Evolutionary conservation across 345 rosid genomes (phyloP), one percentile per base, ranked within the genome.

Genomic region (Eucalyptus brandiana): DNA sequence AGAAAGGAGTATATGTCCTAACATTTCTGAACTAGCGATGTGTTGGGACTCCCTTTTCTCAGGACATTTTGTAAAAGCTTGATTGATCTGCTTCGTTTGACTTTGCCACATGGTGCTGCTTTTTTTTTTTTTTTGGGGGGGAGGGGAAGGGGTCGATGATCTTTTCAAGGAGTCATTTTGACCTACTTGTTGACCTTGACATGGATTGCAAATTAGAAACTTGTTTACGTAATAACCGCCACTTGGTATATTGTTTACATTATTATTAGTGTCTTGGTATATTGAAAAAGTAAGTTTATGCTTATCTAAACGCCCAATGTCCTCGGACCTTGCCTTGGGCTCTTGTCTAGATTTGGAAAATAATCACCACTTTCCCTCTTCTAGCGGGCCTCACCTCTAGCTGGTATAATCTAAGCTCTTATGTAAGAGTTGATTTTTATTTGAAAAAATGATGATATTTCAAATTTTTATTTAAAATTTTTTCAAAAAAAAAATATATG

Each of bases 391-490:
- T 47, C 9, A 12, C 4, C 53, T 50, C 3, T 50, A 5, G 19
- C 16, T 50, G 17, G 6, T 8, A 8, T 44, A 44, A 9, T 44
- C 2, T 14, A 5, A 6, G 17, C 15, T 4, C 5, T 48, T 13
- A 5, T 13, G 50, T 2, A 12, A 49, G 51, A 14, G 51, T 16
- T 15, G 7, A 15, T 49, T 49, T 50, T 53, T 53, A 53, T 26
- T 28, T 10, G 6, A 26, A 0, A 26, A 3, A 11, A 12, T 7
- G 0, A 51, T 17, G 0, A 3, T 51, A 51, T 51, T 18, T 51
- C 0, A 18, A 18, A 3, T 1, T 18, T 1, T 51, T 51, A 51
- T 51, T 18, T 18, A 18, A 51, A 51, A 51, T 17, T 51, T 51
- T 51, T 1, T 0, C 9, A 26, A 26, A 58, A 58, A 58, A 58